A percentile compares a stretch with the other conserved stretches of the same genome.
phyloP scores from a whole-genome alignment of 129 eudicot species.

The Chrysanthemum lavandulifolium region DNA sequence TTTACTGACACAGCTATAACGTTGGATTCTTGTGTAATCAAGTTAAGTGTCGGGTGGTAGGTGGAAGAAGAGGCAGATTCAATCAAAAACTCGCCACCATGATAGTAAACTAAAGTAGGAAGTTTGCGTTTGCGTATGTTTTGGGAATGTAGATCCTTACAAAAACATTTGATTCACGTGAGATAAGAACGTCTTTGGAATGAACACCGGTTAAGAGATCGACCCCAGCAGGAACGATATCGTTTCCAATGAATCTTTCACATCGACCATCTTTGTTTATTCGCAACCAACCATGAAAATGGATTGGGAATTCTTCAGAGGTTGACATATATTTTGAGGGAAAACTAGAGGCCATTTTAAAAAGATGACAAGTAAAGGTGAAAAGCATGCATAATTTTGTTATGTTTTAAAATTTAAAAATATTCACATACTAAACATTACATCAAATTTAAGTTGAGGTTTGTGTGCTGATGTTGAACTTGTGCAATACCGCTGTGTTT shows the following conservation, averaged over 20 bases:
- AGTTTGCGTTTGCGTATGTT: conserved; percentile 2
- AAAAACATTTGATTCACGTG: not conserved
- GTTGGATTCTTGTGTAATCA: conserved; percentile 25
- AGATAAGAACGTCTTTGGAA: conserved; percentile 13
- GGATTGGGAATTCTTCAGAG: conserved; percentile 1
- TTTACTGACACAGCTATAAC: conserved; percentile 33
- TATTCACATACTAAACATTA: no score
- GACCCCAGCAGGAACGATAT: not conserved
- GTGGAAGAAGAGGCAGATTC: conserved; percentile 31
- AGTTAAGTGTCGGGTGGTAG: conserved; percentile 35
- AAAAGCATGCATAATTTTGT: no score
- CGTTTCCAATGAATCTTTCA: conserved; percentile 12
- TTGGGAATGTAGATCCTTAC: conserved; percentile 18
- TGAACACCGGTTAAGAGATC: conserved; percentile 3
- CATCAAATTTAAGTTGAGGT: no score
- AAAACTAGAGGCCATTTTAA: not conserved
- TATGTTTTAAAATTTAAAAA: no score
- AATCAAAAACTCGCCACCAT: conserved; percentile 41
- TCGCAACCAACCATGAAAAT: conserved; percentile 17
- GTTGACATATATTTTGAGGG: conserved; percentile 17
- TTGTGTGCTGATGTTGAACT: no score
- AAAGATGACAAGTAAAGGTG: no score
- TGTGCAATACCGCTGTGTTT: no score
- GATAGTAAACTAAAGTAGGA: conserved; percentile 38
- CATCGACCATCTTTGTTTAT: conserved; percentile 16